Conservation (phyloP, 257 asterid species). For the Orobanche coerulescens region DNA sequence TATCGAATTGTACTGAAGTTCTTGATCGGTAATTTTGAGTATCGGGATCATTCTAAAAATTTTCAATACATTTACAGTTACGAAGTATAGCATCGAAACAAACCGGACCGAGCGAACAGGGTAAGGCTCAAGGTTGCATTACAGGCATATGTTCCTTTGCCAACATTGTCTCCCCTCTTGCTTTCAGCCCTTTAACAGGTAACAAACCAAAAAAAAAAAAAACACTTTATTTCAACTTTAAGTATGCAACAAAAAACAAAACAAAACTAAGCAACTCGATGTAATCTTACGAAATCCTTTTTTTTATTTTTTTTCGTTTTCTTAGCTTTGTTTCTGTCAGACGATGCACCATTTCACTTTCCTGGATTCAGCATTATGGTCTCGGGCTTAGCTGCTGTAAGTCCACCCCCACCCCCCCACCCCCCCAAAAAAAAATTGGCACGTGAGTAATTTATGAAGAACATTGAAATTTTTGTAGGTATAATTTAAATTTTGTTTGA, state of each 20-base stretch:
- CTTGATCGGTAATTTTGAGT: neutral
- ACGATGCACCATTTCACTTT: slow-evolving; percentile 68
- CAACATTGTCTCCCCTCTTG: slow-evolving; percentile 64
- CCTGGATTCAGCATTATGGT: slow-evolving; percentile 90
- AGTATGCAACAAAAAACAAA: neutral
- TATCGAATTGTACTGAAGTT: neutral
- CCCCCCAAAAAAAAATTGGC: neutral
- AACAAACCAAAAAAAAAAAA: neutral
- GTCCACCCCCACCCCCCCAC: slow-evolving; percentile 9
- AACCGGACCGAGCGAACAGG: slow-evolving; percentile 85
- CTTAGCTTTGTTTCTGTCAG: slow-evolving; percentile 69
- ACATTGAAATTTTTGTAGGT: neutral
- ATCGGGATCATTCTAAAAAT: neutral
- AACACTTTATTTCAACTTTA: neutral
- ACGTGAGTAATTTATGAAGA: neutral
- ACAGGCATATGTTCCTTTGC: slow-evolving; percentile 76
- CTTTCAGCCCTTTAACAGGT: slow-evolving; percentile 84
- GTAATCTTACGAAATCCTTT: neutral
- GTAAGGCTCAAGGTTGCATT: slow-evolving; percentile 91
- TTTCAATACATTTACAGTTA: slow-evolving; percentile 38
- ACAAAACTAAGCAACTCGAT: neutral
- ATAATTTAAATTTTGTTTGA: neutral
- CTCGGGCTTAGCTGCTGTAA: slow-evolving; percentile 65
- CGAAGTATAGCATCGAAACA: slow-evolving; percentile 90
- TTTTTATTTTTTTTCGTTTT: neutral